A percentile compares a stretch with the other conserved stretches of the same genome.
phyloP scores from a whole-genome alignment of 1,139 yeast genomes.

The Diutina catenulata region DNA sequence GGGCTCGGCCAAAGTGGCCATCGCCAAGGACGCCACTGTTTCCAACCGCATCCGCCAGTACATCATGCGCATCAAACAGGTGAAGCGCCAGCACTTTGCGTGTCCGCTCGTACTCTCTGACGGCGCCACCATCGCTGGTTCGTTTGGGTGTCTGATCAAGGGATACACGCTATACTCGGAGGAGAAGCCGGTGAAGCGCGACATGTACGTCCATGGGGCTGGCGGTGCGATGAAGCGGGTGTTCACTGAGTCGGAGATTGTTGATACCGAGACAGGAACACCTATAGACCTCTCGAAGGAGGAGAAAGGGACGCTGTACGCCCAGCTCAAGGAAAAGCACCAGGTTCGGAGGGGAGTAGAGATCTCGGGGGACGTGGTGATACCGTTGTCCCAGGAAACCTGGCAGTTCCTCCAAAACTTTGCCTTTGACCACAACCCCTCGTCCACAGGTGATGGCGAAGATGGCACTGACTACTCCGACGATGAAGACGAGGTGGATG shows the following conservation, averaged over 20 bases:
- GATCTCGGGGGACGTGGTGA: conserved; percentile 24
- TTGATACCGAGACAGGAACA: conserved; percentile 5
- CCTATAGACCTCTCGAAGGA: not conserved
- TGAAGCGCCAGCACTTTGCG: conserved; percentile 50
- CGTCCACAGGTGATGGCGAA: conserved; percentile 12
- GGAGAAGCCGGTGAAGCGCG: conserved; percentile 31
- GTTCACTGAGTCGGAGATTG: conserved; percentile 27
- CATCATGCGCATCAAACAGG: conserved; percentile 46
- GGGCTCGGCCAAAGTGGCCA: not conserved
- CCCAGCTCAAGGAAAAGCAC: not conserved
- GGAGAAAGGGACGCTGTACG: not conserved
- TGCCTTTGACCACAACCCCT: conserved; percentile 24
- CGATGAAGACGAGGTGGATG: conserved; percentile 8
- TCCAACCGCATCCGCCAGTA: conserved; percentile 34
- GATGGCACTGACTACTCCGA: conserved; percentile 9
- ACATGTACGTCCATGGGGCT: conserved; percentile 32
- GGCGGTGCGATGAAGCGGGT: conserved; percentile 44
- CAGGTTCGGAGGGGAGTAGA: conserved; percentile 9
- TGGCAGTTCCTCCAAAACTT: conserved; percentile 20
- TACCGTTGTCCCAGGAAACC: conserved; percentile 19
- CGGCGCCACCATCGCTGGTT: conserved; percentile 24
- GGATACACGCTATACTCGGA: conserved; percentile 59
- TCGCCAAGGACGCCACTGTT: conserved; percentile 22
- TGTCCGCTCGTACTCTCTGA: conserved; percentile 40
- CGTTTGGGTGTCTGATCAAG: conserved; percentile 49